Percentiles rank a stretch among this genome's conserved stretches.
phyloP scores from a whole-genome alignment of 2,329 filamentous ascomycete genomes.

The Eutypella sp. region DNA sequence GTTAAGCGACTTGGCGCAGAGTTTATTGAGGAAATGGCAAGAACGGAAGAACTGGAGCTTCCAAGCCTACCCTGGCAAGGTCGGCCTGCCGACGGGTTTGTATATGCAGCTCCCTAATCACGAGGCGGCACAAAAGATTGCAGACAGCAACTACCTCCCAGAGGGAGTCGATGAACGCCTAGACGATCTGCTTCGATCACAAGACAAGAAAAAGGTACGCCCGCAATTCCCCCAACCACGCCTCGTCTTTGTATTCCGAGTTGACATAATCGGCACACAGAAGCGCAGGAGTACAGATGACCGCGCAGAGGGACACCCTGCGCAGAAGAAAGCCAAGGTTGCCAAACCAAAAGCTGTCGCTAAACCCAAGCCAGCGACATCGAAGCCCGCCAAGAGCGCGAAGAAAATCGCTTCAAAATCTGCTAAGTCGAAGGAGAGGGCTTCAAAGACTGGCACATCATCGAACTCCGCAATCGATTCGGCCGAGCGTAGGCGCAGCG shows the following conservation, averaged over 20 bases:
- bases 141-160: conserved; percentile 78
- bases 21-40: conserved; percentile 78
- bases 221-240: not conserved
- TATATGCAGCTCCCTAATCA: conserved; percentile 74
- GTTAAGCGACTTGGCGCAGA: conserved; percentile 80
- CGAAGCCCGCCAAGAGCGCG: conserved; percentile 25
- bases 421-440: conserved; percentile 17
- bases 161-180: conserved; percentile 71
- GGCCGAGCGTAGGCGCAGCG: conserved; percentile 51
- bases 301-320: conserved; percentile 38
- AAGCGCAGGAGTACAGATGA: conserved; percentile 55
- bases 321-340: conserved; percentile 34
- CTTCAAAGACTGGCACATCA: conserved; percentile 25
- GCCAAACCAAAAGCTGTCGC: conserved; percentile 25
- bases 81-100: conserved; percentile 73
- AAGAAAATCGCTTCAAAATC: conserved; percentile 20
- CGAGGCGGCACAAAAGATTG: conserved; percentile 75
- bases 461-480: conserved; percentile 26
- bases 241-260: conserved; percentile 1
- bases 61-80: conserved; percentile 75
- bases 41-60: conserved; percentile 82
- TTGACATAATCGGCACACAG: conserved; percentile 32
- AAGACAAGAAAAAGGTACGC: conserved; percentile 69
- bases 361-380: conserved; percentile 29
- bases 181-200: conserved; percentile 57